Evolutionary conservation across 805 yeast genomes (phyloP).

Genomic region (Tetrapisispora nanseiensis): DNA sequence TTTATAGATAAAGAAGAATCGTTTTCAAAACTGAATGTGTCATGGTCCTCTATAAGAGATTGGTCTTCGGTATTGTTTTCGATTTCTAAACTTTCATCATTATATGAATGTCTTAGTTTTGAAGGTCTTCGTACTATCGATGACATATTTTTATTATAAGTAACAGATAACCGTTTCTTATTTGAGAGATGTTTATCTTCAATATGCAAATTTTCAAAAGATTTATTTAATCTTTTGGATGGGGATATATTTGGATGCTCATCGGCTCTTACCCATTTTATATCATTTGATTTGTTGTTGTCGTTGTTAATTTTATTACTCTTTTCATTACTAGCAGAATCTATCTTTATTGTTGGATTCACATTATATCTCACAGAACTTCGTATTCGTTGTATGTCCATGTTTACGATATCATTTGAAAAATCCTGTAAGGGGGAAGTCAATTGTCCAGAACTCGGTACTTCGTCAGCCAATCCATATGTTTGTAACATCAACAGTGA

Average conservation of each 20-base stretch:
- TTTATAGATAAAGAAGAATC: background rate
- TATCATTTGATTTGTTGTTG: constrained; percentile 31
- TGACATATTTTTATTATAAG: constrained; percentile 13
- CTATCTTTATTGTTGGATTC: background rate
- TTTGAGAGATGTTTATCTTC: constrained; percentile 8
- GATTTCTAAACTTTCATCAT: constrained; percentile 25
- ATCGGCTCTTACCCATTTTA: constrained; percentile 93
- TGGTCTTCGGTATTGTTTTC: constrained; percentile 27
- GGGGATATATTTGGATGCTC: constrained; percentile 94
- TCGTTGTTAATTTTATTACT: background rate
- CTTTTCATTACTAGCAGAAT: background rate
- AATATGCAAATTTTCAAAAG: background rate
- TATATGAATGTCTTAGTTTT: constrained; percentile 25
- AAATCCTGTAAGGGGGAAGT: background rate
- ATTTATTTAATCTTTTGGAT: constrained; percentile 50
- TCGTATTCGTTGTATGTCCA: background rate
- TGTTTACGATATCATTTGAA: background rate
- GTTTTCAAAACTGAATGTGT: constrained; percentile 2
- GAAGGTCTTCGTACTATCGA: constrained; percentile 29
- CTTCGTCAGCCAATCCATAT: background rate
- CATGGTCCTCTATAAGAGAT: constrained; percentile 7
- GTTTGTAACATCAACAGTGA: background rate
- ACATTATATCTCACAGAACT: background rate
- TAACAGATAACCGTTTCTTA: constrained; percentile 20
- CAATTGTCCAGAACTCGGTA: background rate